phyloP scores from a whole-genome alignment of 2,329 filamentous ascomycete genomes.

The Phaeoacremonium minimum region DNA sequence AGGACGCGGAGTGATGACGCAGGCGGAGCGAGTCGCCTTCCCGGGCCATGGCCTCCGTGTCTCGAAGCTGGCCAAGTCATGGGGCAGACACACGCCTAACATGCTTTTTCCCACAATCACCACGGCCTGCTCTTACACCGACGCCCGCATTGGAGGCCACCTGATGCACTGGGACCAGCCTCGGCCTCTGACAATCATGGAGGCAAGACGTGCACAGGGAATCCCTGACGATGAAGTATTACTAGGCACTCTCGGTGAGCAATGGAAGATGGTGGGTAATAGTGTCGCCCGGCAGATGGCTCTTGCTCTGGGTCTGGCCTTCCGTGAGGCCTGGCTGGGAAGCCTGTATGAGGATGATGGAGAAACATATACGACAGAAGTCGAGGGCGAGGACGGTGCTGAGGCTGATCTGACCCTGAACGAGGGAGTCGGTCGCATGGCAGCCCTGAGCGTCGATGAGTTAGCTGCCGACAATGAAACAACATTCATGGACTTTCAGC shows the following conservation, averaged over 20 bases:
- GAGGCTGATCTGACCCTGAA: neutral
- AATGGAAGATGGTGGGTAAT: slow-evolving; percentile 70
- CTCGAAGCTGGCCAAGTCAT: slow-evolving; percentile 35
- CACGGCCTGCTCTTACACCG: slow-evolving; percentile 44
- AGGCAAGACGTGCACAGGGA: slow-evolving; percentile 65
- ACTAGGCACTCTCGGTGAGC: slow-evolving; percentile 48
- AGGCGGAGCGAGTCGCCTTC: slow-evolving; percentile 34
- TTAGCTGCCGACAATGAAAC: too few relatives aligned
- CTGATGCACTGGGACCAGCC: slow-evolving; percentile 63
- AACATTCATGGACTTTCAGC: neutral
- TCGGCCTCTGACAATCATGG: slow-evolving; percentile 59
- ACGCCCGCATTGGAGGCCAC: slow-evolving; percentile 47
- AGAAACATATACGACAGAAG: neutral
- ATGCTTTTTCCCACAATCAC: slow-evolving; percentile 59
- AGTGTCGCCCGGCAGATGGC: slow-evolving; percentile 68
- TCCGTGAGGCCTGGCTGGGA: slow-evolving; percentile 54
- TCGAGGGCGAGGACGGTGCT: slow-evolving; percentile 6
- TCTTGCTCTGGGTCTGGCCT: slow-evolving; percentile 58
- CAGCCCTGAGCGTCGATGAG: neutral
- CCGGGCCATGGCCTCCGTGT: slow-evolving; percentile 33
- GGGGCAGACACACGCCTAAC: slow-evolving; percentile 46
- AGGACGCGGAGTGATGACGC: slow-evolving; percentile 29
- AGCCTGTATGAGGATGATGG: slow-evolving; percentile 23
- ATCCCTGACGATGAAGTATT: slow-evolving; percentile 68
- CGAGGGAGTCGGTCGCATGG: neutral